Percentiles rank a stretch among this genome's conserved stretches.
Conservation (phyloP, 2,329 filamentous ascomycete genomes). For the Xylariales sp. region DNA sequence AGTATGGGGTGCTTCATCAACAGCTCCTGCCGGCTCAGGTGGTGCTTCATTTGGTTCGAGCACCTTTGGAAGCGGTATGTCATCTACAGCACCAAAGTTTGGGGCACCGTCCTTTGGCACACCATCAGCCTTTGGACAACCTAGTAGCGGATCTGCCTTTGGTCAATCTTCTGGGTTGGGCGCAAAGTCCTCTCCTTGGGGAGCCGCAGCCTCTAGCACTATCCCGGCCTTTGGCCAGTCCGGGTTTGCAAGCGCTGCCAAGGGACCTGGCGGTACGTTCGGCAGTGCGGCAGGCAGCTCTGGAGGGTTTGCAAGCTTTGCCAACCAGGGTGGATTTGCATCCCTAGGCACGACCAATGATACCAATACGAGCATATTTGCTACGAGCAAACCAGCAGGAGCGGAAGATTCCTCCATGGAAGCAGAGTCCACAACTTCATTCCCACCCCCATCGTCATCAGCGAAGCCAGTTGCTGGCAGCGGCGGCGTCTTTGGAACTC, state of each 20-base stretch:
- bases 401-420: slow-evolving; percentile 29
- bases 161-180: slow-evolving; percentile 47
- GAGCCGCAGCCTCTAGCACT: slow-evolving; percentile 28
- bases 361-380: slow-evolving; percentile 32
- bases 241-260: slow-evolving; percentile 32
- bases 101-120: slow-evolving; percentile 41
- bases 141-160: slow-evolving; percentile 34
- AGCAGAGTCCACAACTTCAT: slow-evolving; percentile 28
- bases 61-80: slow-evolving; percentile 32
- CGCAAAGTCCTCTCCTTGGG: slow-evolving; percentile 51
- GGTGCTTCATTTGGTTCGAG: slow-evolving; percentile 39
- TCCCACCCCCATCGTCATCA: slow-evolving; percentile 32
- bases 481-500: slow-evolving; percentile 37
- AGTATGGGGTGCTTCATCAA: slow-evolving; percentile 40
- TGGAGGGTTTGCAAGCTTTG: slow-evolving; percentile 41
- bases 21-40: slow-evolving; percentile 25
- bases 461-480: slow-evolving; percentile 28
- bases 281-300: slow-evolving; percentile 8
- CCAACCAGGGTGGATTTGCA: slow-evolving; percentile 51
- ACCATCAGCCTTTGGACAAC: slow-evolving; percentile 27
- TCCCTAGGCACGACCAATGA: slow-evolving; percentile 35
- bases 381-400: slow-evolving; percentile 28
- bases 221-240: slow-evolving; percentile 52
- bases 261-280: slow-evolving; percentile 13
- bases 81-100: slow-evolving; percentile 38